Evolutionary conservation across 1,284 basidiomycete species (phyloP).

Genomic region (Trichosporon sp.): DNA sequence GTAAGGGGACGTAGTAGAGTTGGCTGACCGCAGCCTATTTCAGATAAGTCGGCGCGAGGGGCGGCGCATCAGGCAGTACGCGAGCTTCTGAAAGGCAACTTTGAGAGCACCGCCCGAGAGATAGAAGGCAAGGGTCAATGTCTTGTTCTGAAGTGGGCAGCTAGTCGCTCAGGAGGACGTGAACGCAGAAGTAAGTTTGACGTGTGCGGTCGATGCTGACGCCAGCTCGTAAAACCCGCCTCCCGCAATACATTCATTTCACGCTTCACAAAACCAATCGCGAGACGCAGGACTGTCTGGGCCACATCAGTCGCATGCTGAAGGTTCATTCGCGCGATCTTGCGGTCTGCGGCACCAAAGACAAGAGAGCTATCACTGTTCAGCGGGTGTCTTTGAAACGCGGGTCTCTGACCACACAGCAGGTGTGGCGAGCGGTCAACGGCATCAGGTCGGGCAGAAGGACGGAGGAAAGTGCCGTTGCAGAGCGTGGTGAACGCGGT

Average conservation of each 20-base stretch:
- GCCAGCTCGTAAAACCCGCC: conserved; percentile 5
- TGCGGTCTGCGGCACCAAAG: conserved; percentile 91
- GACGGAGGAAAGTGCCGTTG: conserved; percentile 58
- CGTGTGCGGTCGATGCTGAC: conserved; percentile 2
- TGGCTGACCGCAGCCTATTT: conserved; percentile 61
- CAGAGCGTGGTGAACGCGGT: conserved; percentile 78
- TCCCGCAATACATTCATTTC: conserved; percentile 84
- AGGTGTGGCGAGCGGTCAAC: conserved; percentile 78
- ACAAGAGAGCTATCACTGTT: conserved; percentile 93
- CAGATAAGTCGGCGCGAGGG: conserved; percentile 73
- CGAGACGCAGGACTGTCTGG: conserved; percentile 91
- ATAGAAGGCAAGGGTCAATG: conserved; percentile 26
- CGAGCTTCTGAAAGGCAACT: conserved; percentile 71
- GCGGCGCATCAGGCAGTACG: conserved; percentile 76
- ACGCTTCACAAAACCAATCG: conserved; percentile 96
- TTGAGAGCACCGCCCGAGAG: conserved; percentile 59
- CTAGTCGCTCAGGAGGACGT: conserved; percentile 9
- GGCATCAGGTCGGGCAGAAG: conserved; percentile 58
- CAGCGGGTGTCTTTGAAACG: conserved; percentile 84
- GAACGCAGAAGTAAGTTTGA: conserved; percentile 16
- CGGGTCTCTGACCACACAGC: conserved; percentile 70
- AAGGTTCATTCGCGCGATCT: conserved; percentile 73
- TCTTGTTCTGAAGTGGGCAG: conserved; percentile 40
- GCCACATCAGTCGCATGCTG: conserved; percentile 69
- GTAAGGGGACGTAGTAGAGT: conserved; percentile 52